These are phyloP conservation scores for Heliamphora exappendiculata DNA, from an alignment of 148 eudicot genomes.

Conservation along the genomic window DNA sequence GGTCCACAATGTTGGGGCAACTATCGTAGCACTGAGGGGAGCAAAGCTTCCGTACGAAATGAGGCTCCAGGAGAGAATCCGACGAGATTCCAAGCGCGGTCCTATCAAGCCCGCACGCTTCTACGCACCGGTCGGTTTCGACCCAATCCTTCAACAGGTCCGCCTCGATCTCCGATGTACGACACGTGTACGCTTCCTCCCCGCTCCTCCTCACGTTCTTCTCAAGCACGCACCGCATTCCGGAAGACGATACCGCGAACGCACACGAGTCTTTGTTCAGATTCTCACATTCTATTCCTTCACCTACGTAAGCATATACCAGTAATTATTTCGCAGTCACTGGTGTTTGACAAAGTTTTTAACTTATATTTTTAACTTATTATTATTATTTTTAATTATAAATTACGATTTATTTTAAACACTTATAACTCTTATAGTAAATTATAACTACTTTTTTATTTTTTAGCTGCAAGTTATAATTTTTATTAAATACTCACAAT, in stretches of 20 bases:
- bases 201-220: conserved; percentile 46
- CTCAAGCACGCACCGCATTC: conserved; percentile 69
- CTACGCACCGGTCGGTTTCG: conserved; percentile 45
- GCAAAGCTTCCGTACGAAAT: conserved; percentile 53
- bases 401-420: no score
- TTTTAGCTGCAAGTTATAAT: no score
- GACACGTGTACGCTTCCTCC: conserved; percentile 35
- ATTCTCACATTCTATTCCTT: conserved; percentile 44
- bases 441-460: no score
- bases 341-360: no score
- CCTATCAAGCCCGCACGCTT: conserved; percentile 57
- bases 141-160: conserved; percentile 37
- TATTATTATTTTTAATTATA: no score
- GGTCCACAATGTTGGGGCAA: conserved; percentile 68
- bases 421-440: no score
- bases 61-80: conserved; percentile 56
- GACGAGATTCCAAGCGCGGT: conserved; percentile 58
- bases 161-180: conserved; percentile 48
- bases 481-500: no score
- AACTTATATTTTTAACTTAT: no score
- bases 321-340: no score
- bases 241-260: conserved; percentile 48
- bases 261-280: conserved; percentile 56
- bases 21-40: conserved; percentile 44
- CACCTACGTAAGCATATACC: no score